Evolutionary conservation across 2,329 filamentous ascomycete genomes (phyloP).

Genomic region (Cyclaneusma minus): DNA sequence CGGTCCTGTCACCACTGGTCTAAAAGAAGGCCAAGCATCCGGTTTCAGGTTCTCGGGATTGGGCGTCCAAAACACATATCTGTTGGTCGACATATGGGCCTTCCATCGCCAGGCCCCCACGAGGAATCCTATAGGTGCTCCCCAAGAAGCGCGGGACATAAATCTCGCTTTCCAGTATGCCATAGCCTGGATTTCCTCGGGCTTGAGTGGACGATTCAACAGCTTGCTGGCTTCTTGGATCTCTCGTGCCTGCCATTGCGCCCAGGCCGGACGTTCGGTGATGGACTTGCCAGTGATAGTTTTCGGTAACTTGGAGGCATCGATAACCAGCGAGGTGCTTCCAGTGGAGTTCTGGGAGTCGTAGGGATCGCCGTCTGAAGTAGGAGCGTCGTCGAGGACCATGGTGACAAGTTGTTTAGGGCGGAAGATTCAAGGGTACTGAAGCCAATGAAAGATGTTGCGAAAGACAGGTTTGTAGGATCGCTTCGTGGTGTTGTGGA

Average conservation of each 20-base stretch:
- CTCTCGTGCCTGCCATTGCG: neutral
- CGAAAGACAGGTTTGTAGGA: too few relatives aligned
- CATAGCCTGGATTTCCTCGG: constrained; percentile 14
- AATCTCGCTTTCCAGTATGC: constrained; percentile 14
- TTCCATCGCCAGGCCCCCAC: constrained; percentile 13
- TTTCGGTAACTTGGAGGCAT: constrained; percentile 9
- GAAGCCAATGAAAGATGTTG: too few relatives aligned
- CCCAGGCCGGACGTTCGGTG: constrained; percentile 1
- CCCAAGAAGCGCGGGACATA: constrained; percentile 13
- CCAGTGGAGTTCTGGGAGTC: constrained; percentile 1
- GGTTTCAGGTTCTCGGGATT: constrained; percentile 12
- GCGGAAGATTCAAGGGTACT: neutral
- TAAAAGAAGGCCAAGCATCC: constrained; percentile 7
- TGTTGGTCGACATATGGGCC: constrained; percentile 8
- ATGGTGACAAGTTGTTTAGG: neutral
- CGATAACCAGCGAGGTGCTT: constrained; percentile 4
- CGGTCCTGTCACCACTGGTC: constrained; percentile 6
- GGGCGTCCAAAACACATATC: constrained; percentile 17
- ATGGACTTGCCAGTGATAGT: constrained; percentile 9
- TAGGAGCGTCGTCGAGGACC: constrained; percentile 8
- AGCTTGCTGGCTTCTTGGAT: constrained; percentile 2
- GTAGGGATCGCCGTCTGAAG: constrained; percentile 15
- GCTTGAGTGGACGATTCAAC: constrained; percentile 10
- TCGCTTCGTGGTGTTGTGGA: too few relatives aligned
- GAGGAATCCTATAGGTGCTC: constrained; percentile 8